phyloP scores from a whole-genome alignment of 108 stramenopile species.

The Cylindrotheca fusiformis region DNA sequence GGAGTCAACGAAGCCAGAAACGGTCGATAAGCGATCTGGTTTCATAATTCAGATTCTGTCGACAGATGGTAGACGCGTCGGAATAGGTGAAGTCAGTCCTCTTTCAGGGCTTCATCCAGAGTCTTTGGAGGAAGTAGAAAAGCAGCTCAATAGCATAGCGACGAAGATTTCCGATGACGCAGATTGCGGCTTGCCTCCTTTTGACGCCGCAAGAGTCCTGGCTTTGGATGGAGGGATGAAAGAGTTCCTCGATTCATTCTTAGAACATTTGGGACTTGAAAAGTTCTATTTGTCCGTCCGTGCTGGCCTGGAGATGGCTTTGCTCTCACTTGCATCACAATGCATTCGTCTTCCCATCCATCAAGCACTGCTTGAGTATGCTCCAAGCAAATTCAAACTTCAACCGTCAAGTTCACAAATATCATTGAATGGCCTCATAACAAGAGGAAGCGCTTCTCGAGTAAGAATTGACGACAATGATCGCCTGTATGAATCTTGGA shows the following conservation, averaged over 20 bases:
- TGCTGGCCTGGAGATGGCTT: conserved; percentile 82
- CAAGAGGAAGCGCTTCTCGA: conserved; percentile 23
- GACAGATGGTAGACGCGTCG: conserved; percentile 50
- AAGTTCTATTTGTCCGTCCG: conserved; percentile 48
- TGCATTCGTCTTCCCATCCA: conserved; percentile 45
- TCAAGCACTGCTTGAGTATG: conserved; percentile 41
- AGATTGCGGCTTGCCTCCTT: conserved; percentile 22
- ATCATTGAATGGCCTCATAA: conserved; percentile 70
- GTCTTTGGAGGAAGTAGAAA: conserved; percentile 49
- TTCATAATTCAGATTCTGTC: conserved; percentile 70
- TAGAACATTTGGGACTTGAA: conserved; percentile 27
- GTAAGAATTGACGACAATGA: background rate
- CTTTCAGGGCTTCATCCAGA: conserved; percentile 71
- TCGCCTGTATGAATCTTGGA: conserved; percentile 50
- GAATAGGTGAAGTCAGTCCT: conserved; percentile 84
- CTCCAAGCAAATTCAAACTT: conserved; percentile 6
- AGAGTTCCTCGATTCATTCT: conserved; percentile 35
- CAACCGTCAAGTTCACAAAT: conserved; percentile 14
- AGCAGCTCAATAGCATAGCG: conserved; percentile 47
- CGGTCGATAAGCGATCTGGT: conserved; percentile 42
- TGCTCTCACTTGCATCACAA: conserved; percentile 67
- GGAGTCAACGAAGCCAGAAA: conserved; percentile 21
- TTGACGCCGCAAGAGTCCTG: conserved; percentile 43
- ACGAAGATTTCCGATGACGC: conserved; percentile 23
- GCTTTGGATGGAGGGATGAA: conserved; percentile 51